Evolutionary conservation across 176 grass and related monocot genomes (phyloP).

Genomic region (Hsuehochloa calcarea): DNA sequence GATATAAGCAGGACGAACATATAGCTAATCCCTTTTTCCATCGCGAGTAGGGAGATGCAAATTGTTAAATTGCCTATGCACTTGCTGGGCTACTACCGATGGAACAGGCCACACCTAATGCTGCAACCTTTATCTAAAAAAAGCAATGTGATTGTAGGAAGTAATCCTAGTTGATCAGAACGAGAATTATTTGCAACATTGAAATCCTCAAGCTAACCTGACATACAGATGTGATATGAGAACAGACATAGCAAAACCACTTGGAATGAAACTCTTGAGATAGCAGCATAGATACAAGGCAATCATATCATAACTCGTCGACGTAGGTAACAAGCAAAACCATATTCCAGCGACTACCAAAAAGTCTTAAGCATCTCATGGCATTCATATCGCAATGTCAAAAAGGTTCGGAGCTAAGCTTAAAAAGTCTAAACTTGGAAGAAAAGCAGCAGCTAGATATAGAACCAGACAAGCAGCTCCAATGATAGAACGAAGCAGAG

Average conservation of each 20-base stretch:
- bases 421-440: not conserved
- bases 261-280: not conserved
- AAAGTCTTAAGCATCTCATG: not conserved
- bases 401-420: not conserved
- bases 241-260: too few species aligned
- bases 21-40: too few species aligned
- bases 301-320: not conserved
- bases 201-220: not conserved
- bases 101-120: not conserved
- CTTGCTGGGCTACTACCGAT: not conserved
- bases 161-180: not conserved
- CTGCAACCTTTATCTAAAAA: not conserved
- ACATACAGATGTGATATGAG: not conserved
- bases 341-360: not conserved
- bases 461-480: not conserved
- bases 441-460: not conserved
- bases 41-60: not conserved
- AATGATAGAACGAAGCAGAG: not conserved
- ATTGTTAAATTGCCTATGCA: not conserved
- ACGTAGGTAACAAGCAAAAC: not conserved
- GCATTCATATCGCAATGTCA: constrained; percentile 5
- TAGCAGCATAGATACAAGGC: not conserved
- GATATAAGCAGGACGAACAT: too few species aligned
- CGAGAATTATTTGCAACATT: not conserved
- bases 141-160: not conserved